Percentiles rank a stretch among this genome's conserved stretches.
These are phyloP conservation scores for Salinomyces thailandicus DNA, from an alignment of 2,329 filamentous ascomycete species.

Conservation along the genomic window DNA sequence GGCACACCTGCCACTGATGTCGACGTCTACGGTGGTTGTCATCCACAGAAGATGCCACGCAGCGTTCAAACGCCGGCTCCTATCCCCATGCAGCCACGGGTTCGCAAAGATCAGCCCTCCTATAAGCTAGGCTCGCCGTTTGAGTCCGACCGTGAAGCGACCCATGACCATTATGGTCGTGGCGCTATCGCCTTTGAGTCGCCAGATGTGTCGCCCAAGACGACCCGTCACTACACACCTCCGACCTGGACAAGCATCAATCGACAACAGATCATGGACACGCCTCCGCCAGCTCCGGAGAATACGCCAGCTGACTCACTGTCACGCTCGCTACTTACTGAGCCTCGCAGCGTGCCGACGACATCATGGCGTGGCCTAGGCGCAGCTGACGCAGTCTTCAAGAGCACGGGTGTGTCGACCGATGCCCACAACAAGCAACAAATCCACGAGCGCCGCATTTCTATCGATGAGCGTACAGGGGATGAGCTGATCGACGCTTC, in stretches of 20 bases:
- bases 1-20: constrained; percentile 5
- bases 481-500: background rate
- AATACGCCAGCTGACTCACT: constrained; percentile 7
- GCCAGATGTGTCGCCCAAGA: constrained; percentile 23
- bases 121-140: constrained; percentile 21
- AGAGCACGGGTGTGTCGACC: constrained; percentile 2
- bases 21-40: constrained; percentile 1
- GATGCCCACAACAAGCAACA: constrained; percentile 1
- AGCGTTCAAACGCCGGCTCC: constrained; percentile 9
- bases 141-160: constrained; percentile 9
- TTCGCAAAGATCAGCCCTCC: constrained; percentile 9
- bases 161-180: constrained; percentile 8
- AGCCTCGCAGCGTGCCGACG: constrained; percentile 9
- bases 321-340: constrained; percentile 11
- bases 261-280: constrained; percentile 1
- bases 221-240: constrained; percentile 5
- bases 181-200: constrained; percentile 9
- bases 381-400: constrained; percentile 1
- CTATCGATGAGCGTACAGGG: constrained; percentile 2
- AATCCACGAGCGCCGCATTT: constrained; percentile 9
- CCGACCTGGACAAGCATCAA: constrained; percentile 22
- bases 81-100: constrained; percentile 4
- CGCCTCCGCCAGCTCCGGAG: constrained; percentile 3
- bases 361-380: constrained; percentile 11
- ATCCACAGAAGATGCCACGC: constrained; percentile 10